phyloP scores from a whole-genome alignment of 306 rosid species.

The Sechiopsis laciniata region DNA sequence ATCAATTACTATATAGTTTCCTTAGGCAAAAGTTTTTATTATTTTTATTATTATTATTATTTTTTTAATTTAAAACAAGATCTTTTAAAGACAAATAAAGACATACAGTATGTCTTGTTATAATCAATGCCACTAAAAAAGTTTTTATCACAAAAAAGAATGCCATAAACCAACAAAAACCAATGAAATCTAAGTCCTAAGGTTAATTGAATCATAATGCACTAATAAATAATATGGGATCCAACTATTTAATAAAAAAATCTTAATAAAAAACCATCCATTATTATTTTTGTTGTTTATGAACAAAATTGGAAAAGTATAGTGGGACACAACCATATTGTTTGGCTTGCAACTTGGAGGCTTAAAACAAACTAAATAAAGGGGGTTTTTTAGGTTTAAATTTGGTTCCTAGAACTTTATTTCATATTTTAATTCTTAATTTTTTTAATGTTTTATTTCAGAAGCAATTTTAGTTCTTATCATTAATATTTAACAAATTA shows the following conservation, averaged over 20 bases:
- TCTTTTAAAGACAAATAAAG: too few species aligned
- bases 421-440: neutral
- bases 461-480: neutral
- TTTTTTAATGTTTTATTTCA: too few species aligned
- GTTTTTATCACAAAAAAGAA: too few species aligned
- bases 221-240: slow-evolving; percentile 16
- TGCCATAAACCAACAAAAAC: neutral
- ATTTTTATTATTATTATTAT: too few species aligned
- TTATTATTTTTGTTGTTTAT: too few species aligned
- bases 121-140: too few species aligned
- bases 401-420: too few species aligned
- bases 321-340: slow-evolving; percentile 12
- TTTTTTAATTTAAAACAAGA: too few species aligned
- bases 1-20: too few species aligned
- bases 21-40: too few species aligned
- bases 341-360: neutral
- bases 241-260: neutral
- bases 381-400: neutral
- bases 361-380: neutral
- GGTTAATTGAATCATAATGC: slow-evolving; percentile 5
- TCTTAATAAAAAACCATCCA: neutral
- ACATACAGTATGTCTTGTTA: too few species aligned
- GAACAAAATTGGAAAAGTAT: neutral
- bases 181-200: slow-evolving; percentile 8
- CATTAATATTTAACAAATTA: neutral